Evolutionary conservation across 208 protist species (phyloP).

Genomic region (Leishmania amazonensis): DNA sequence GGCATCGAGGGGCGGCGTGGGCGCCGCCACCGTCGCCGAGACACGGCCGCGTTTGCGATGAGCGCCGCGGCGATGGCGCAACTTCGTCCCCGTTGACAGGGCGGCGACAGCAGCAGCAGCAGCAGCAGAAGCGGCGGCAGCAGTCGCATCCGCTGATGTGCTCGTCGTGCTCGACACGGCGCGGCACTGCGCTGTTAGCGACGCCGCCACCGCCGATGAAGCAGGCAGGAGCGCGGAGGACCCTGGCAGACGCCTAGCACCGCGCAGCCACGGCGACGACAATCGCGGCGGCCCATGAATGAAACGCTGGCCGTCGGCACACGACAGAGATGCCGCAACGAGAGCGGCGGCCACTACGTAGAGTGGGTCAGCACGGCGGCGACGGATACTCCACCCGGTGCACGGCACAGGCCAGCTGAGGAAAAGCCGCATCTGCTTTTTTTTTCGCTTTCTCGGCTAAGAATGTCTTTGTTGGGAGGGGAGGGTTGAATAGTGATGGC

Average conservation of each 20-base stretch:
- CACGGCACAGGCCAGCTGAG: neutral
- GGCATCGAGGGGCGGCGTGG: neutral
- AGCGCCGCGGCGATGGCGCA: constrained; percentile 23
- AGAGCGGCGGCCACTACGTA: neutral
- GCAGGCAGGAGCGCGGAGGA: neutral
- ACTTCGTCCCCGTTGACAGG: constrained; percentile 4
- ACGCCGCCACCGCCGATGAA: neutral
- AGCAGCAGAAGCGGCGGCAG: neutral
- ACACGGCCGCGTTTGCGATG: constrained; percentile 27
- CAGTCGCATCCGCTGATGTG: constrained; percentile 3
- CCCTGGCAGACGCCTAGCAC: neutral
- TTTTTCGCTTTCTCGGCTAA: too few species aligned
- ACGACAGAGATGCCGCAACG: neutral
- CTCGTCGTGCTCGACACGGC: constrained; percentile 10
- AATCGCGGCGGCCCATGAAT: neutral
- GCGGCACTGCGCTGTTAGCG: constrained; percentile 7
- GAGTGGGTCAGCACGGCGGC: neutral
- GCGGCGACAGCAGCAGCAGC: neutral
- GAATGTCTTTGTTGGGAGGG: neutral
- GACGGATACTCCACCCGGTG: neutral
- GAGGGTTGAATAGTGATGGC: neutral
- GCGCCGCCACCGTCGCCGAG: neutral
- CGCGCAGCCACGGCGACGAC: neutral
- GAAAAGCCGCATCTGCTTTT: neutral
- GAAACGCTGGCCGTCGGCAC: neutral